A percentile compares a stretch with the other conserved stretches of the same genome.
Evolutionary conservation across 345 rosid species (phyloP).

Genomic region (Psidium guajava): DNA sequence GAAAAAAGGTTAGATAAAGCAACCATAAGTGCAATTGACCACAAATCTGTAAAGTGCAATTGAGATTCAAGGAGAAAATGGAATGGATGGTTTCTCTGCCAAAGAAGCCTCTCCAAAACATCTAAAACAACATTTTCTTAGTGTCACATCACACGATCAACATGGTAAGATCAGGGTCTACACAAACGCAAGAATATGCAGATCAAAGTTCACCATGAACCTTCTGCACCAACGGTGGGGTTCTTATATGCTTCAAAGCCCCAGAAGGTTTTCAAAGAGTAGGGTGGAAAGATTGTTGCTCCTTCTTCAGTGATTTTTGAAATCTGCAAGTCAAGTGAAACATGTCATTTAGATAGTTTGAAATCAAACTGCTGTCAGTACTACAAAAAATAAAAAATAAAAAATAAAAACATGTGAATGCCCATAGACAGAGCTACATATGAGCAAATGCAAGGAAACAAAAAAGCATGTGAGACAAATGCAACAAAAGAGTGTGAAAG

Average conservation of each 20-base stretch:
- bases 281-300: conserved; percentile 67
- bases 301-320: conserved; percentile 90
- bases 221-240: conserved; percentile 79
- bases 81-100: neutral
- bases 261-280: conserved; percentile 90
- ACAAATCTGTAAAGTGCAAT: neutral
- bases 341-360: neutral
- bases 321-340: conserved; percentile 32
- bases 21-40: neutral
- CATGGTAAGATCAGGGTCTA: neutral
- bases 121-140: neutral
- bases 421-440: neutral
- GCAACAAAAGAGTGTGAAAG: neutral
- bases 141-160: neutral
- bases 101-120: neutral
- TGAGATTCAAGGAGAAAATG: neutral
- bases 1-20: neutral
- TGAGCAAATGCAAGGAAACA: neutral
- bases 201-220: conserved; percentile 52
- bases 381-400: no score
- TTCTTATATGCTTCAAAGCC: conserved; percentile 62
- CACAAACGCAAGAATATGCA: neutral
- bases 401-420: neutral
- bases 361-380: neutral
- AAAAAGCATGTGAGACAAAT: neutral